Conservation (phyloP, 2,329 filamentous ascomycete genomes). For the Cryphonectria radicalis region DNA sequence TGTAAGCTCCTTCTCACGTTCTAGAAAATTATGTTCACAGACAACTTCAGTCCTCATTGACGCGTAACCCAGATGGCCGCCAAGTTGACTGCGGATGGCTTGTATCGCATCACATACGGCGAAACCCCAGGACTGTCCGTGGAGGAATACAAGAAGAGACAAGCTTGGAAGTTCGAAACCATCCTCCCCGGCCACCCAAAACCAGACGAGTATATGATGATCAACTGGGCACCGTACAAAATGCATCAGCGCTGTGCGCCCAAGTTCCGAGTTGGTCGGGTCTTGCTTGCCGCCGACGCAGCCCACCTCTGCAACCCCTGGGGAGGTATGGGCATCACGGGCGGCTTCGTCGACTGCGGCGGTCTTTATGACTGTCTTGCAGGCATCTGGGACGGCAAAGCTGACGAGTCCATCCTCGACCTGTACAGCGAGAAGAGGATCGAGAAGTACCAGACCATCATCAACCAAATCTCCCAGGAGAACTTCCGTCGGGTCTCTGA, state of each 20-base stretch:
- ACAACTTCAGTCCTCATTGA: background rate
- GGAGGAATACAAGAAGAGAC: constrained; percentile 58
- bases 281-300: constrained; percentile 64
- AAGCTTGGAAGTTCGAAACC: constrained; percentile 57
- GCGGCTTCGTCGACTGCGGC: constrained; percentile 67
- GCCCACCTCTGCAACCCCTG: constrained; percentile 60
- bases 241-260: constrained; percentile 65
- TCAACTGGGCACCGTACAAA: constrained; percentile 63
- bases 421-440: constrained; percentile 51
- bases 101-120: constrained; percentile 68
- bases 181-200: constrained; percentile 65
- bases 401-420: constrained; percentile 49
- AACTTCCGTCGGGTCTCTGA: constrained; percentile 51
- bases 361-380: constrained; percentile 63
- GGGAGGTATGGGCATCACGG: constrained; percentile 66
- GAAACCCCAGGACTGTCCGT: constrained; percentile 56
- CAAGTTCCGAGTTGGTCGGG: constrained; percentile 59
- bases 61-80: constrained; percentile 55
- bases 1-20: constrained; percentile 35
- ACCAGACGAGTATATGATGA: constrained; percentile 59
- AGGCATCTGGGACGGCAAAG: constrained; percentile 49
- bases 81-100: constrained; percentile 59
- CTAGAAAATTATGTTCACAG: background rate
- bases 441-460: constrained; percentile 50
- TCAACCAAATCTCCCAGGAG: constrained; percentile 47